phyloP scores from a whole-genome alignment of 768 basidiomycete species.

The Polyporus arcularius region DNA sequence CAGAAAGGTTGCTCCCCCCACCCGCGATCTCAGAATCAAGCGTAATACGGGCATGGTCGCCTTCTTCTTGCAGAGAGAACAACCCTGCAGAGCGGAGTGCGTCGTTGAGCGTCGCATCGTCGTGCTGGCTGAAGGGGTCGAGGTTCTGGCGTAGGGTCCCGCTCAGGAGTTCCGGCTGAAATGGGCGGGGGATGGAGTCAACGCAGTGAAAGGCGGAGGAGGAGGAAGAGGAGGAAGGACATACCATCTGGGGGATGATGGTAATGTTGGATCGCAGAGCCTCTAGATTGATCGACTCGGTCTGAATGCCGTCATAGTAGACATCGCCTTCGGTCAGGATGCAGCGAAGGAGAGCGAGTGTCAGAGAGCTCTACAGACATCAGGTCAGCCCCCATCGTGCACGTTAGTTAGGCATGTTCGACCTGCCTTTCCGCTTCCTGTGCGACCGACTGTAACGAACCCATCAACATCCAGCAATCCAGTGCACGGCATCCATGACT shows the following conservation, averaged over 20 bases:
- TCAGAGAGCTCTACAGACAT: constrained; percentile 44
- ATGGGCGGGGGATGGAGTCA: not conserved
- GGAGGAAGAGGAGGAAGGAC: constrained; percentile 1
- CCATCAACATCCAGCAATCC: not conserved
- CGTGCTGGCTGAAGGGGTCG: constrained; percentile 59
- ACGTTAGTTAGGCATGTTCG: too few relatives aligned
- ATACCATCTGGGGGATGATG: constrained; percentile 58
- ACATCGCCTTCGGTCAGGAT: constrained; percentile 55
- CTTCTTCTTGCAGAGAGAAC: constrained; percentile 40
- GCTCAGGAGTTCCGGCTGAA: constrained; percentile 54
- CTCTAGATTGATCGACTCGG: constrained; percentile 50
- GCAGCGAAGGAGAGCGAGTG: constrained; percentile 54
- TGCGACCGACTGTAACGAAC: constrained; percentile 50
- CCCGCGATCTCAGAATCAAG: constrained; percentile 47
- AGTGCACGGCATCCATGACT: constrained; percentile 13
- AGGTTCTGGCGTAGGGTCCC: constrained; percentile 59
- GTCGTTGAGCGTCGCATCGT: constrained; percentile 52
- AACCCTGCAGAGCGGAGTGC: constrained; percentile 51
- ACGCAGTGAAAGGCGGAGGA: not conserved
- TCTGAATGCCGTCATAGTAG: constrained; percentile 50
- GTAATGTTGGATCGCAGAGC: constrained; percentile 55
- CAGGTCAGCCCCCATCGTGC: too few relatives aligned
- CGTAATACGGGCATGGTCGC: constrained; percentile 39
- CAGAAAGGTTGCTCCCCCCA: constrained; percentile 49
- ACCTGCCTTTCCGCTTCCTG: constrained; percentile 53